A percentile compares a stretch with the other conserved stretches of the same genome.
These are phyloP conservation scores for Aspergillus ochraceoroseus DNA, from an alignment of 2,329 filamentous ascomycete species.

Conservation along the genomic window DNA sequence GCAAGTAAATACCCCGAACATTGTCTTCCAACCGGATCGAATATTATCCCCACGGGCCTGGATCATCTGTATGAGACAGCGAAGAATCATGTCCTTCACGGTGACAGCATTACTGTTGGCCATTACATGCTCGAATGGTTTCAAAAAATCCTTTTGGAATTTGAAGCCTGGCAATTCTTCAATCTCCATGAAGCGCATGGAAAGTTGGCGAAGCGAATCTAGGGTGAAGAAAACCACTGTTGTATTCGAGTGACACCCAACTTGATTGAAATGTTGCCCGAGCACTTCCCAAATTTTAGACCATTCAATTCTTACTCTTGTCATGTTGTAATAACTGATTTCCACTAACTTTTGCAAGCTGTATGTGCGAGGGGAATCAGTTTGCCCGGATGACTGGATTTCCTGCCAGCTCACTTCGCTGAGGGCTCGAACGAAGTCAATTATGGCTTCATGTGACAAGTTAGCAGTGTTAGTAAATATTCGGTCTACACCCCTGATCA, in stretches of 20 bases:
- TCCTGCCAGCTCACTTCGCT: constrained; percentile 99
- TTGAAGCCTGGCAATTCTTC: constrained; percentile 98
- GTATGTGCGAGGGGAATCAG: constrained; percentile 92
- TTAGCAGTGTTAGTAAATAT: constrained; percentile 97
- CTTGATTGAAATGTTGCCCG: constrained; percentile 97
- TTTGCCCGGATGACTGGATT: constrained; percentile 93
- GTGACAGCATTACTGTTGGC: constrained; percentile 84
- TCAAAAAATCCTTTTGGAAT: constrained; percentile 98
- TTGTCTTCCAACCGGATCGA: constrained; percentile 94
- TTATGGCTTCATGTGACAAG: constrained; percentile 86
- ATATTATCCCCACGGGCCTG: constrained; percentile 96
- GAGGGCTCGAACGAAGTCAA: constrained; percentile 86
- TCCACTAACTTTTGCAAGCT: constrained; percentile 97
- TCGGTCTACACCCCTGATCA: constrained; percentile 85
- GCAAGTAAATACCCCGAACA: constrained; percentile 98
- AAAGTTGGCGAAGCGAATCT: constrained; percentile 89
- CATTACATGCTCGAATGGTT: constrained; percentile 97
- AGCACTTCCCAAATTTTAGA: constrained; percentile 95
- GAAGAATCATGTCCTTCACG: constrained; percentile 95
- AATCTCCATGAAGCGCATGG: constrained; percentile 98
- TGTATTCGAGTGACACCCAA: constrained; percentile 94
- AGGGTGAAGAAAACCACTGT: constrained; percentile 96
- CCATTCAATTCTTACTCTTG: constrained; percentile 96
- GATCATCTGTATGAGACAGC: constrained; percentile 98
- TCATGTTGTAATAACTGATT: constrained; percentile 99